phyloP scores from a whole-genome alignment of 169 alveolate species.

The Toxoplasma gondii region DNA sequence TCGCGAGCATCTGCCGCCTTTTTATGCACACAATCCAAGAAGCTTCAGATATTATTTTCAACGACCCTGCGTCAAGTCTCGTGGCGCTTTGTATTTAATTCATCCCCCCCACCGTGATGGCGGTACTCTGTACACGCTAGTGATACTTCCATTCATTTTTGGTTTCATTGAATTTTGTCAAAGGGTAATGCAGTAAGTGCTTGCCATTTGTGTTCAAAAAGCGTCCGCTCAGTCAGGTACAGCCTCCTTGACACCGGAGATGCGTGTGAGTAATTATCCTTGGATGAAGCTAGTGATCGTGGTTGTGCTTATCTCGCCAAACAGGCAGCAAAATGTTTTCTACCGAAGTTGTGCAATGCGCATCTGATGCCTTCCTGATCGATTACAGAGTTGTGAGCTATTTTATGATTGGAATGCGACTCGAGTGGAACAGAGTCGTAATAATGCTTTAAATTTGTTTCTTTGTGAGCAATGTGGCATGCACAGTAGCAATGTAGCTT shows the following conservation, averaged over 20 bases:
- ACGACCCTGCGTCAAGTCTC: constrained; percentile 31
- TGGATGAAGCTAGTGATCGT: background rate
- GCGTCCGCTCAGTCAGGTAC: background rate
- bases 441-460: too few relatives aligned
- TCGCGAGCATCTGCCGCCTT: background rate
- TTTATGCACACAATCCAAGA: background rate
- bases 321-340: background rate
- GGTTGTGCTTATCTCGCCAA: background rate
- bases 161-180: background rate
- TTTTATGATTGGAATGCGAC: too few relatives aligned
- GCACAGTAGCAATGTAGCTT: too few relatives aligned
- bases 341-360: background rate
- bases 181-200: background rate
- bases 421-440: too few relatives aligned
- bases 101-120: background rate
- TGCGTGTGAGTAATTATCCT: background rate
- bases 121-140: background rate
- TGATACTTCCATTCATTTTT: background rate
- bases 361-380: too few relatives aligned
- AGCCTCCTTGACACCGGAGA: background rate
- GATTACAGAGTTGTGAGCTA: too few relatives aligned
- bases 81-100: constrained; percentile 10
- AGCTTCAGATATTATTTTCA: background rate
- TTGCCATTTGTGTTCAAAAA: background rate
- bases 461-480: too few relatives aligned